Evolutionary conservation across 129 eudicot species (phyloP), one percentile per base, ranked within the genome.

Genomic region (Cynara cardunculus): DNA sequence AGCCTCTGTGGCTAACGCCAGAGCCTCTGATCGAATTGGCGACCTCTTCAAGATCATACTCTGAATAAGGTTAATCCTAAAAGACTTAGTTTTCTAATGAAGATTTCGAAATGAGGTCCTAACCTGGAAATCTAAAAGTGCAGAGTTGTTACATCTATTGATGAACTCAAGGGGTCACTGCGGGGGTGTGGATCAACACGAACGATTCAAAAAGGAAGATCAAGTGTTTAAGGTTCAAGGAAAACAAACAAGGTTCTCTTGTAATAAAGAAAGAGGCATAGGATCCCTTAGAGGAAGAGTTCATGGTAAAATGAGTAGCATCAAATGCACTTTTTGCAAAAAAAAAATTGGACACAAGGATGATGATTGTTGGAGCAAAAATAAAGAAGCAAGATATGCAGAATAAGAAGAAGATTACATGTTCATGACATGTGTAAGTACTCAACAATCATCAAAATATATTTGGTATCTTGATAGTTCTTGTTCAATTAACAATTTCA

Each of bases 121-220:
- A n/a, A n/a, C n/a, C n/a, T n/a, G n/a, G n/a, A n/a, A n/a, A n/a
- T n/a, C n/a, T n/a, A n/a, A n/a, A n/a, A n/a, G n/a, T n/a, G n/a
- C n/a, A n/a, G n/a, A n/a, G n/a, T n/a, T n/a, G n/a, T n/a, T n/a
- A n/a, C n/a, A n/a, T n/a, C n/a, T n/a, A 28, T 77, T 19, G 30
- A 66, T 66, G 81, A 77, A 30, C 46, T 77, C 64, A 66, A 24
- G 71, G 31, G 71, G 16, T 61, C 68, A 61, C 24, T 61, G 7
- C 68, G 18, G 22, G 2, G 18, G 32, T 27, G 31, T 7, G 71
- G 21, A 66, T 66, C 12, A 66, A 66, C 12, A 66, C 32, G 16
- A 10, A 11, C 30, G 5, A 4, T 66, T 7, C 31, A 21, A 66
- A 21, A 14, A 18, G 21, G 71, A 66, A 66, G 71, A 66, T 22